phyloP scores from a whole-genome alignment of 164 flowering plant genomes.

The Stephania yunnanensis region DNA sequence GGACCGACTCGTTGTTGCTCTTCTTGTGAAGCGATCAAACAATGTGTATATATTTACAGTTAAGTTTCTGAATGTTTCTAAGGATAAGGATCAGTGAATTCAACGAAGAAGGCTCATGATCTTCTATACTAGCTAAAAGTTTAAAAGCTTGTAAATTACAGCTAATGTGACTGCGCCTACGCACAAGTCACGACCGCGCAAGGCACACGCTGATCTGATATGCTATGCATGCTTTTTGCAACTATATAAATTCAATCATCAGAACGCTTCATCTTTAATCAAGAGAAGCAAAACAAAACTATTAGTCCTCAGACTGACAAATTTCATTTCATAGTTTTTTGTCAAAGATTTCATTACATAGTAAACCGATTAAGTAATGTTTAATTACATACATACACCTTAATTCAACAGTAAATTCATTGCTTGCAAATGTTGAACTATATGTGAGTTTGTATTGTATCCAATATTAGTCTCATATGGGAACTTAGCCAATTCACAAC shows the following conservation, averaged over 20 bases:
- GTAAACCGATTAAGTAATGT: neutral
- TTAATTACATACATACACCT: neutral
- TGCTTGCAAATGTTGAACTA: too few relatives aligned
- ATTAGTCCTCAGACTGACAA: neutral
- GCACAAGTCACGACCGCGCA: neutral
- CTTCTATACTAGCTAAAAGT: neutral
- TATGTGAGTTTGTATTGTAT: too few relatives aligned
- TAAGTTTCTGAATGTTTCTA: neutral
- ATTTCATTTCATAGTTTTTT: neutral
- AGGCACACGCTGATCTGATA: neutral
- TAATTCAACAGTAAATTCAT: neutral
- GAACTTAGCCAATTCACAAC: too few relatives aligned
- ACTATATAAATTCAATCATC: neutral
- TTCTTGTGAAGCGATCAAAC: too few relatives aligned
- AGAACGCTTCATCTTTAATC: neutral
- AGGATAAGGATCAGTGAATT: neutral
- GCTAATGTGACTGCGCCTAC: neutral
- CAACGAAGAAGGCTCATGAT: neutral
- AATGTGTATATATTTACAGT: too few relatives aligned
- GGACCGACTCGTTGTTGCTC: too few relatives aligned
- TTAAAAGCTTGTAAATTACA: neutral
- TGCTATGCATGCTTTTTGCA: neutral
- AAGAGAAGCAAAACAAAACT: neutral
- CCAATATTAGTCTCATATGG: too few relatives aligned
- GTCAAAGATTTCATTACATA: neutral